These are phyloP conservation scores for Didymella glomerata DNA, from an alignment of 2,329 filamentous ascomycete species.

Conservation along the genomic window DNA sequence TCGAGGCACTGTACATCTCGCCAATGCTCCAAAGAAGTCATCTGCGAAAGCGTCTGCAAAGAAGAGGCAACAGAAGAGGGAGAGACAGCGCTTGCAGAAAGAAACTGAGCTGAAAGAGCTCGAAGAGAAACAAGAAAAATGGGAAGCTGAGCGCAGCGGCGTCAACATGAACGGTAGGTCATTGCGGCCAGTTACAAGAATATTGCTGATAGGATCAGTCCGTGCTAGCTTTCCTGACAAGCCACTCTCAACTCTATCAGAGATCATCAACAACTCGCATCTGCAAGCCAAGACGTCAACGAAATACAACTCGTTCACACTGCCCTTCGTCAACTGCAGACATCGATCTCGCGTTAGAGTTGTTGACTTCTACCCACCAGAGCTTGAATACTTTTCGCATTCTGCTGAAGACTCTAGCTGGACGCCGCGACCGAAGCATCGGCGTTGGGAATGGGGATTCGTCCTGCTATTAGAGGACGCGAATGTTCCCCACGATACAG, in stretches of 20 bases:
- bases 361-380: conserved; percentile 78
- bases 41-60: conserved; percentile 37
- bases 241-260: conserved; percentile 42
- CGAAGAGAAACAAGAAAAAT: conserved; percentile 30
- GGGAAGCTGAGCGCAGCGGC: conserved; percentile 25
- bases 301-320: conserved; percentile 52
- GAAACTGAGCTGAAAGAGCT: conserved; percentile 40
- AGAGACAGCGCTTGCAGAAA: conserved; percentile 48
- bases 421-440: conserved; percentile 51
- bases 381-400: conserved; percentile 74
- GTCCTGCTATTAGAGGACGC: conserved; percentile 79
- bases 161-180: conserved; percentile 55
- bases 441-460: conserved; percentile 85
- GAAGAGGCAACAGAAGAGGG: conserved; percentile 50
- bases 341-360: conserved; percentile 78
- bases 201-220: conserved; percentile 5
- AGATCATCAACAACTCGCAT: conserved; percentile 59
- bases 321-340: conserved; percentile 78
- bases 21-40: conserved; percentile 31
- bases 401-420: conserved; percentile 51
- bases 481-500: conserved; percentile 39
- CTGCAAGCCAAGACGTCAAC: conserved; percentile 47
- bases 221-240: conserved; percentile 42
- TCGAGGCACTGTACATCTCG: conserved; percentile 24
- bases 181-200: not conserved